phyloP scores from a whole-genome alignment of 2,329 filamentous ascomycete species.

The Aureobasidium sp. region DNA sequence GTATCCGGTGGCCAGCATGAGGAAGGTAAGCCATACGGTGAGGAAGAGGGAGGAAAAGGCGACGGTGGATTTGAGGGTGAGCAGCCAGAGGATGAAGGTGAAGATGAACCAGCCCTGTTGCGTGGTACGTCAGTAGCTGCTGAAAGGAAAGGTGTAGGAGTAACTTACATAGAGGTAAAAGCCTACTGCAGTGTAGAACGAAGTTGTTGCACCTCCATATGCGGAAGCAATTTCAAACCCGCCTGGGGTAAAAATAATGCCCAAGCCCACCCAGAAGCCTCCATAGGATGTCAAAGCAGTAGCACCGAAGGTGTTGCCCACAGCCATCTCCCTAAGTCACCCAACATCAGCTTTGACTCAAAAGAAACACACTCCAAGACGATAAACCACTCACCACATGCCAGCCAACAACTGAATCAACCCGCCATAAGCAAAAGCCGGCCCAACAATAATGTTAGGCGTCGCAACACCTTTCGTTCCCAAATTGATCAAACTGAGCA shows the following conservation, averaged over 20 bases:
- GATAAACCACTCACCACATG: constrained; percentile 60
- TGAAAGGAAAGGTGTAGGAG: too few relatives aligned
- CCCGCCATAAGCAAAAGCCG: constrained; percentile 69
- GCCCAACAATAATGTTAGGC: constrained; percentile 59
- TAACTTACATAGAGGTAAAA: constrained; percentile 54
- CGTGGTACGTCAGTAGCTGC: neutral
- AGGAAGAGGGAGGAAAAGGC: constrained; percentile 74
- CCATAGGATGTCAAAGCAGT: constrained; percentile 75
- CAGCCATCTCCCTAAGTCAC: constrained; percentile 63
- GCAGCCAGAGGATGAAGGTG: constrained; percentile 63
- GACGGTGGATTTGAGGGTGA: constrained; percentile 67
- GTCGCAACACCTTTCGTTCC: constrained; percentile 49
- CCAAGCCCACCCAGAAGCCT: constrained; percentile 74
- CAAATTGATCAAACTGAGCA: constrained; percentile 68
- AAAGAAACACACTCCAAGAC: neutral
- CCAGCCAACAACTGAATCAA: constrained; percentile 71
- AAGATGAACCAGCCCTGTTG: constrained; percentile 70
- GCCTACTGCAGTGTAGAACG: constrained; percentile 55
- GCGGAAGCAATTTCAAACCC: constrained; percentile 53
- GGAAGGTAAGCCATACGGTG: constrained; percentile 62
- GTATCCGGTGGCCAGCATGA: constrained; percentile 60
- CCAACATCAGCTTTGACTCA: too few relatives aligned
- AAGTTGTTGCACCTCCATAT: constrained; percentile 28
- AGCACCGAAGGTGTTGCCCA: constrained; percentile 81
- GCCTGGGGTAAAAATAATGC: constrained; percentile 60